Percentiles rank a stretch among this genome's conserved stretches.
Conservation (phyloP, 164 flowering plant genomes). For the Dillenia turbinata region DNA sequence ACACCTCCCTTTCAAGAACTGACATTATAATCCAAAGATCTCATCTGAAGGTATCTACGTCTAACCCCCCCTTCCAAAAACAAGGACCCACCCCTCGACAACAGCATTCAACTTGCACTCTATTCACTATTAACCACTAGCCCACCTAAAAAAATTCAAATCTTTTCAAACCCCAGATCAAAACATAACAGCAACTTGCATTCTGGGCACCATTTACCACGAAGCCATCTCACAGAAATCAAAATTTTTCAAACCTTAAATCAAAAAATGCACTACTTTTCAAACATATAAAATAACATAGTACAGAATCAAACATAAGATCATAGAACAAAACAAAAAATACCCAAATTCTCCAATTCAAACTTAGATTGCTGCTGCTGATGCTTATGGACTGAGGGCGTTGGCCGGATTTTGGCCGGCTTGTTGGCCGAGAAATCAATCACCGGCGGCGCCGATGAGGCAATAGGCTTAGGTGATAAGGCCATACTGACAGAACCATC, state of each 20-base stretch:
- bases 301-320: constrained; percentile 1
- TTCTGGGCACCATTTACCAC: background rate
- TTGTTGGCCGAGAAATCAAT: constrained; percentile 65
- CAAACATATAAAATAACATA: background rate
- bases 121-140: too few species aligned
- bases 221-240: background rate
- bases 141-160: too few species aligned
- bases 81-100: too few species aligned
- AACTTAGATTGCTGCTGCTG: constrained; percentile 27
- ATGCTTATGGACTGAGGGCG: constrained; percentile 40
- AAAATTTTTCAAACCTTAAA: background rate
- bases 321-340: background rate
- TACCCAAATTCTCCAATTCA: constrained; percentile 56
- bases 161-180: too few species aligned
- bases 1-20: too few species aligned
- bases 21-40: too few species aligned
- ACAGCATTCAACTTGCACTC: too few species aligned
- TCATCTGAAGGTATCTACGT: too few species aligned
- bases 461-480: constrained; percentile 73
- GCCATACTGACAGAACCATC: constrained; percentile 47
- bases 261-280: background rate
- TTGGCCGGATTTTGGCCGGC: constrained; percentile 64
- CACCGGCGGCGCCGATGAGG: constrained; percentile 57
- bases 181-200: constrained; percentile 8
- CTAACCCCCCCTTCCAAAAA: too few species aligned